Evolutionary conservation across 176 grass and related monocot species (phyloP), one percentile per base, ranked within the genome.

Genomic region (Pontederia paniculata): DNA sequence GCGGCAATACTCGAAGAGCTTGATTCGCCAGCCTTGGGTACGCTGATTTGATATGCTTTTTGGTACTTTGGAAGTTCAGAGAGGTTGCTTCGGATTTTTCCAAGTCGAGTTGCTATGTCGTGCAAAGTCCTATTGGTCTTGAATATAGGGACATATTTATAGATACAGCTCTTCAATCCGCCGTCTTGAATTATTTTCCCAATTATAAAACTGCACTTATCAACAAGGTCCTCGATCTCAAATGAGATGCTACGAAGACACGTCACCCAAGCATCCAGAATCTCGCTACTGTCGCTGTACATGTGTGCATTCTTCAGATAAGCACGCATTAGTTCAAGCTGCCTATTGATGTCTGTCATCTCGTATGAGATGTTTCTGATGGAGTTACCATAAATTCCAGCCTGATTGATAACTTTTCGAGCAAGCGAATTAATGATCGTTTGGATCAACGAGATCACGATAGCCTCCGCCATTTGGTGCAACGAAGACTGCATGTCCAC

Each of bases 161-260:
- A 14, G 22, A 65, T 16, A 49, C 45, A 57, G 48, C 21, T 17
- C 55, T 14, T 5, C 41, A 61, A 10, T 19, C 50, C 16, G 46
- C 12, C 23, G 45, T 23, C 21, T 46, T 44, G 52, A 53, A 60
- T n/a, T n/a, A 17, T n/a, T 28, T 59, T 48, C 48, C 47, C 47
- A 57, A 66, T 44, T n/a, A 52, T 31, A 49, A 78, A 19, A 21
- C 15, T 37, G 42, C 42, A 66, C 61, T 72, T 54, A 5, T 78
- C 76, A 10, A 78, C 59, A 43, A 78, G 55, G 37, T 78, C 76
- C 42, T 78, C 76, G 12, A 72, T 72, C 8, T 78, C 76, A 23
- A 19, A 71, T 17, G 68, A 61, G 48, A 78, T 42, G 21, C 72
- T 60, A 17, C 76, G 48, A 50, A 65, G 50, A 45, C 72, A 68